Conservation (phyloP, 306 rosid species). For the Cercis canadensis region DNA sequence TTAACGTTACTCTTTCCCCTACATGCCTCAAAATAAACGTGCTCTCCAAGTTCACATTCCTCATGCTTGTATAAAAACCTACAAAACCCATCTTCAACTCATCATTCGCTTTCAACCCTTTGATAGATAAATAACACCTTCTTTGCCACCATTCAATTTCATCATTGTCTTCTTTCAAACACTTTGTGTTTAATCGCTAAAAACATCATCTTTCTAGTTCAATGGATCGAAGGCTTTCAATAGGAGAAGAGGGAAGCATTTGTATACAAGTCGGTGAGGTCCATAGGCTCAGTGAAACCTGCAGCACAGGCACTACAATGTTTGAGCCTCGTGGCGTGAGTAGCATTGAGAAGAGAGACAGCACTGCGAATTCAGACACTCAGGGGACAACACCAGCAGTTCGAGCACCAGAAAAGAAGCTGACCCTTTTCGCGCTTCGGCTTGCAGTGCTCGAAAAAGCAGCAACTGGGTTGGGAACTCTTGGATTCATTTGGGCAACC, state of each 20-base stretch:
- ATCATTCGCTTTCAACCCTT: background rate
- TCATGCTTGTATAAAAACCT: slow-evolving; percentile 7
- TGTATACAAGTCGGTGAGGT: slow-evolving; percentile 54
- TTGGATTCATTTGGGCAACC: slow-evolving; percentile 93
- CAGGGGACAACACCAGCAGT: slow-evolving; percentile 31
- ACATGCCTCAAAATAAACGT: slow-evolving; percentile 50
- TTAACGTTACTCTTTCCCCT: slow-evolving; percentile 53
- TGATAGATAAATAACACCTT: no score
- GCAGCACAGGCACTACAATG: slow-evolving; percentile 53
- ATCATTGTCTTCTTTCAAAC: no score
- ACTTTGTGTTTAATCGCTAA: no score
- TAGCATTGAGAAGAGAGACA: slow-evolving; percentile 54
- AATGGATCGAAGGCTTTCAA: slow-evolving; percentile 56
- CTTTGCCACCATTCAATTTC: background rate
- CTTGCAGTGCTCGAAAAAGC: slow-evolving; percentile 90
- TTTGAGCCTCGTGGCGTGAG: slow-evolving; percentile 54
- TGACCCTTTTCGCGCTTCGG: slow-evolving; percentile 83
- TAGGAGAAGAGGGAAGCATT: slow-evolving; percentile 50
- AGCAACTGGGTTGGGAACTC: slow-evolving; percentile 91
- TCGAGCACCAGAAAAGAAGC: slow-evolving; percentile 82
- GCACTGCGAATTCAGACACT: slow-evolving; percentile 33
- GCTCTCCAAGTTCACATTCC: slow-evolving; percentile 55
- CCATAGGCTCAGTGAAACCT: slow-evolving; percentile 48
- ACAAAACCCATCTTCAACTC: background rate
- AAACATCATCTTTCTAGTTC: no score